phyloP scores from a whole-genome alignment of 75 land plant genomes.

The Sequoiadendron giganteum region DNA sequence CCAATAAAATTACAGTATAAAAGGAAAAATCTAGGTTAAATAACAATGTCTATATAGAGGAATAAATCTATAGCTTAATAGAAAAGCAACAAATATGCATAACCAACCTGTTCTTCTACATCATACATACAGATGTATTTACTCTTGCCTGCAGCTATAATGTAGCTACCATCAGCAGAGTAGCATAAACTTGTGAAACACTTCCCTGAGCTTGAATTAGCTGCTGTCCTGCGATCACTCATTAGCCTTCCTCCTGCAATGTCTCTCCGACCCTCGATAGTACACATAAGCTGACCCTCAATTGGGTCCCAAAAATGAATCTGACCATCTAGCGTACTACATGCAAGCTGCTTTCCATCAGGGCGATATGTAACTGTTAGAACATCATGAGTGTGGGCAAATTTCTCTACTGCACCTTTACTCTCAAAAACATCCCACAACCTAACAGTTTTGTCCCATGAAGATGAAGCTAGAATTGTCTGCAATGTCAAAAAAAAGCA shows the following conservation, averaged over 20 bases:
- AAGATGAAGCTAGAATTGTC: slow-evolving; percentile 89
- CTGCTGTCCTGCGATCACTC: slow-evolving; percentile 88
- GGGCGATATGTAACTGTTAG: slow-evolving; percentile 91
- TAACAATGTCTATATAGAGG: background rate
- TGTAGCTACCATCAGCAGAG: slow-evolving; percentile 93
- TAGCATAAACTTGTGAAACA: slow-evolving; percentile 84
- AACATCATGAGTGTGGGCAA: slow-evolving; percentile 90
- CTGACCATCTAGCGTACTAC: slow-evolving; percentile 91
- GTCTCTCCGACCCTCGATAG: slow-evolving; percentile 93
- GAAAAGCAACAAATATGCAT: background rate
- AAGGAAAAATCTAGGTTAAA: background rate
- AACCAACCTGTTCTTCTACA: slow-evolving; percentile 87
- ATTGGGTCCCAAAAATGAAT: slow-evolving; percentile 95
- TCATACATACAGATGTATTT: slow-evolving; percentile 98
- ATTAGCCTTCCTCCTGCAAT: slow-evolving; percentile 92
- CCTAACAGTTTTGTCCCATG: slow-evolving; percentile 95
- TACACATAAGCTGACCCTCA: slow-evolving; percentile 75
- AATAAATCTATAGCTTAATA: background rate
- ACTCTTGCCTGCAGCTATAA: slow-evolving; percentile 89
- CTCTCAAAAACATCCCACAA: slow-evolving; percentile 94
- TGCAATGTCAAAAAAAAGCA: slow-evolving; percentile 14
- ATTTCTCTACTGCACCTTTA: slow-evolving; percentile 82
- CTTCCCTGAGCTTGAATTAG: slow-evolving; percentile 86
- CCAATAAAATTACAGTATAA: background rate
- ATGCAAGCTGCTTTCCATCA: slow-evolving; percentile 94